Conservation (phyloP, 2,329 filamentous ascomycete genomes). For the Pseudopithomyces chartarum region DNA sequence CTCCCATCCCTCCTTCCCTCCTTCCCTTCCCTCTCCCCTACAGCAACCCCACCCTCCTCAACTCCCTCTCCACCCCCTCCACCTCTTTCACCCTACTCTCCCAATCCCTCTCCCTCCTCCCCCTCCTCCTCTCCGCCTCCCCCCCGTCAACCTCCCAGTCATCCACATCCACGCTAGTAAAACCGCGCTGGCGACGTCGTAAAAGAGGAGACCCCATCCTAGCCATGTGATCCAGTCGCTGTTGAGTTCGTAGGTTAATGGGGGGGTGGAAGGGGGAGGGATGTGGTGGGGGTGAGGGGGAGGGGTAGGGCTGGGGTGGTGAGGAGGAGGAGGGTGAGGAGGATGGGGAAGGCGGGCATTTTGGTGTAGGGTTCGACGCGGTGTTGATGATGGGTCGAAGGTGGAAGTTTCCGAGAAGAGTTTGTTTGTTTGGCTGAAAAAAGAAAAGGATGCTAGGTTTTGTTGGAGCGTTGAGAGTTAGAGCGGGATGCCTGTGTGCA, state of each 20-base stretch:
- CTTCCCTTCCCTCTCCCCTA: slow-evolving; percentile 9
- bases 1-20: neutral
- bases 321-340: neutral
- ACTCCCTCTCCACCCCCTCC: slow-evolving; percentile 22
- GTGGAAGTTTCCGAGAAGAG: too few relatives aligned
- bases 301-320: too few relatives aligned
- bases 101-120: neutral
- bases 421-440: too few relatives aligned
- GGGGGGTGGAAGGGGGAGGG: too few relatives aligned
- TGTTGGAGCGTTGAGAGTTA: too few relatives aligned
- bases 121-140: neutral
- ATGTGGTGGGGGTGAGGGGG: too few relatives aligned
- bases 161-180: slow-evolving; percentile 20
- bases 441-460: too few relatives aligned
- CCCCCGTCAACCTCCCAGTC: slow-evolving; percentile 14
- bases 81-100: neutral
- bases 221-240: slow-evolving; percentile 13
- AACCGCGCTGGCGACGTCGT: slow-evolving; percentile 18
- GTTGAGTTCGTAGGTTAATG: too few relatives aligned
- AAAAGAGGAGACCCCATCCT: slow-evolving; percentile 22
- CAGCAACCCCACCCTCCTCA: slow-evolving; percentile 31
- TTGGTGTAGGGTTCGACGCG: too few relatives aligned
- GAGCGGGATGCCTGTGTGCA: too few relatives aligned
- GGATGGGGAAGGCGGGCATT: too few relatives aligned
- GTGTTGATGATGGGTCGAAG: too few relatives aligned